Percentiles rank a stretch among this genome's conserved stretches.
Evolutionary conservation across 73 alveolate genomes (phyloP).

Genomic region (Paramecium pentaurelia): DNA sequence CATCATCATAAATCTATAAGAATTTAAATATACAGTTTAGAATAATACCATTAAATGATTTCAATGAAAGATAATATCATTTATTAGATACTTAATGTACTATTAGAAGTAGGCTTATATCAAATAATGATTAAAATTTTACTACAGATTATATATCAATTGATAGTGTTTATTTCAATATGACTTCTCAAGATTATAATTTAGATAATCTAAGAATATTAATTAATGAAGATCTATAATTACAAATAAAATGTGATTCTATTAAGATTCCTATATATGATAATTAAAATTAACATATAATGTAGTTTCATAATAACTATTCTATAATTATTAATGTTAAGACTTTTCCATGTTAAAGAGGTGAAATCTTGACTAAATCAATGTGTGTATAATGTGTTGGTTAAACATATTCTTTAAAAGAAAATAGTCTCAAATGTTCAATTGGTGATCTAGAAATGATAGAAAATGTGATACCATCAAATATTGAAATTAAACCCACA

Average conservation of each 20-base stretch:
- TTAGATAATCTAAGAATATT: neutral
- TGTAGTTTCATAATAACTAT: neutral
- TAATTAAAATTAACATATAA: neutral
- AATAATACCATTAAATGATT: neutral
- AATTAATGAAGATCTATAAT: neutral
- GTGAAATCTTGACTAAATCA: neutral
- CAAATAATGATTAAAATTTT: neutral
- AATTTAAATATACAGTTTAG: neutral
- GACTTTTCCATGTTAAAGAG: neutral
- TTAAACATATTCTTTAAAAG: neutral
- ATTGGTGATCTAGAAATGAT: neutral
- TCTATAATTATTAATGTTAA: neutral
- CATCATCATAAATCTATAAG: neutral
- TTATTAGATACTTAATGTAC: neutral
- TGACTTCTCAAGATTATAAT: neutral
- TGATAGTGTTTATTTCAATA: neutral
- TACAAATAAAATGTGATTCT: neutral
- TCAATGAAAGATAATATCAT: neutral
- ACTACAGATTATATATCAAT: neutral
- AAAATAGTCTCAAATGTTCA: neutral
- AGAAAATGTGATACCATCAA: neutral
- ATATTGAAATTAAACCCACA: neutral
- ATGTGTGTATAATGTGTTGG: neutral
- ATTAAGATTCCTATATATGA: neutral
- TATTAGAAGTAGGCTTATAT: neutral